Percentiles rank a stretch among this genome's conserved stretches.
phyloP scores from a whole-genome alignment of 2,329 filamentous ascomycete species.

The Botrytis paeoniae region DNA sequence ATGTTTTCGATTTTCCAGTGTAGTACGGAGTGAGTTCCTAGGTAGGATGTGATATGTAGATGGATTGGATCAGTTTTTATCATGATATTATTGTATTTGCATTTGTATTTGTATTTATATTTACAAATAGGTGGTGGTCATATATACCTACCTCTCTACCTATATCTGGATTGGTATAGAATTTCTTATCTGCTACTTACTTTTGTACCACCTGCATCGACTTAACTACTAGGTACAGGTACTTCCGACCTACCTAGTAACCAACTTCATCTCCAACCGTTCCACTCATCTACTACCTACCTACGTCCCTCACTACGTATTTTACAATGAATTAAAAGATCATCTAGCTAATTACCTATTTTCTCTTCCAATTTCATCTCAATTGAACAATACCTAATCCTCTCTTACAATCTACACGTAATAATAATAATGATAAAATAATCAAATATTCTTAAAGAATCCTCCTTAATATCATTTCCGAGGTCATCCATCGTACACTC shows the following conservation, averaged over 20 bases:
- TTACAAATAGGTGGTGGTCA: neutral
- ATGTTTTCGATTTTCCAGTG: neutral
- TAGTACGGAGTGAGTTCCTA: no score
- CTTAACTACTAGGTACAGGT: neutral
- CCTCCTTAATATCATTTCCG: neutral
- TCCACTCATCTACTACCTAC: neutral
- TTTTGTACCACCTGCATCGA: neutral
- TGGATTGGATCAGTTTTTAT: neutral
- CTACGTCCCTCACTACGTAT: neutral
- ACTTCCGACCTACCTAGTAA: neutral
- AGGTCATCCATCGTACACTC: neutral
- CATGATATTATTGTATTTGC: neutral
- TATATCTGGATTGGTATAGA: neutral
- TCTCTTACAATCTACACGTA: neutral
- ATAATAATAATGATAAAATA: neutral
- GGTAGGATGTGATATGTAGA: neutral
- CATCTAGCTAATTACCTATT: neutral
- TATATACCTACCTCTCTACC: neutral
- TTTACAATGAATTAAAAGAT: neutral
- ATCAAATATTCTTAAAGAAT: neutral
- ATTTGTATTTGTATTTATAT: neutral
- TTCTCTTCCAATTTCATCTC: neutral
- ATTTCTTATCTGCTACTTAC: neutral
- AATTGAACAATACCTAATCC: neutral
- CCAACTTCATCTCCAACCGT: neutral